phyloP scores from a whole-genome alignment of 192 early-diverging fungal species.

The Linnemannia exigua region DNA sequence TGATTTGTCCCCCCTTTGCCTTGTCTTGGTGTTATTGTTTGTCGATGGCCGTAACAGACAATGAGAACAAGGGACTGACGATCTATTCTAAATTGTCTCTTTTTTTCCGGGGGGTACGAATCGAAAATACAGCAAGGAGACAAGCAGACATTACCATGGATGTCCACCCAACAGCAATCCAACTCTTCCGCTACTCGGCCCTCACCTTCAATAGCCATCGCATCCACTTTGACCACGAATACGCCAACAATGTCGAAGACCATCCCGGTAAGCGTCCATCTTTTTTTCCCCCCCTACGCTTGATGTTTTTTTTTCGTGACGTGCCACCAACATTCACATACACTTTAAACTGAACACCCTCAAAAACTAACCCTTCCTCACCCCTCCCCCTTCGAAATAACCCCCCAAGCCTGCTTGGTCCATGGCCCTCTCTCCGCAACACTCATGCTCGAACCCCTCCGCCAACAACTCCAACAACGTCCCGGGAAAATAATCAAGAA shows the following conservation, averaged over 20 bases:
- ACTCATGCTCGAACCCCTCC: conserved; percentile 76
- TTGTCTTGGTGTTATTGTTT: background rate
- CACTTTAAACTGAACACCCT: background rate
- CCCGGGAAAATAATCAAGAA: conserved; percentile 60
- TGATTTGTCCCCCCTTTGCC: background rate
- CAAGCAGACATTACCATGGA: conserved; percentile 71
- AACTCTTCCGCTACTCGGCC: conserved; percentile 90
- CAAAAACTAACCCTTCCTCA: background rate
- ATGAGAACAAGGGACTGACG: background rate
- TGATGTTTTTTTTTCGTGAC: background rate
- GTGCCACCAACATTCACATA: background rate
- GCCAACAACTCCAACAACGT: conserved; percentile 58
- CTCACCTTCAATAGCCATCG: conserved; percentile 91
- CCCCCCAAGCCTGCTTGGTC: conserved; percentile 69
- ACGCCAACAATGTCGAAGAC: conserved; percentile 76
- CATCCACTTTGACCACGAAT: conserved; percentile 88
- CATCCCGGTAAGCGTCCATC: conserved; percentile 67
- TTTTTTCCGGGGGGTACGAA: background rate
- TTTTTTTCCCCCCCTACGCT: background rate
- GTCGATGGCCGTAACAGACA: background rate
- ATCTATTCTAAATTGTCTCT: background rate
- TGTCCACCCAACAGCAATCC: conserved; percentile 75
- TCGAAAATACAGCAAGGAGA: conserved; percentile 53
- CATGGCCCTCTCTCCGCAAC: conserved; percentile 88
- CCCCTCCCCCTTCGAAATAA: background rate